phyloP scores from a whole-genome alignment of 352 stramenopile species.

The Elongisporangium undulatum region DNA sequence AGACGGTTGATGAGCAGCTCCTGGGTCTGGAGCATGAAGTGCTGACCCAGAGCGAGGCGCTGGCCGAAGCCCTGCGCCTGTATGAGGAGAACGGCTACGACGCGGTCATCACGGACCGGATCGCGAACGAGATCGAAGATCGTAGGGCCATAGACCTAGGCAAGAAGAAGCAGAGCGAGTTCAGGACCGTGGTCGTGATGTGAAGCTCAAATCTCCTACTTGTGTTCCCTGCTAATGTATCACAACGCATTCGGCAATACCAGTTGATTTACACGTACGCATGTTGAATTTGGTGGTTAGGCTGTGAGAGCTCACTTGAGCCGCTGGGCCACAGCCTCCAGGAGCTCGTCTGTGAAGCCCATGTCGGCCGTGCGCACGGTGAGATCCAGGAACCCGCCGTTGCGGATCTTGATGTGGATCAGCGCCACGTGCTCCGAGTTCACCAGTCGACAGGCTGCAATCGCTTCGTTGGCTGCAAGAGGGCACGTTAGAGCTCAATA shows the following conservation, averaged over 20 bases:
- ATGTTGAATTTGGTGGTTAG: not conserved
- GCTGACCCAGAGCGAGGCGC: not conserved
- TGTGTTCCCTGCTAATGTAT: not conserved
- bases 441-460: conserved; percentile 66
- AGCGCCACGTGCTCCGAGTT: conserved; percentile 83
- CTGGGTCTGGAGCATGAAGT: not conserved
- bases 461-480: conserved; percentile 82
- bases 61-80: not conserved
- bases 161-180: not conserved
- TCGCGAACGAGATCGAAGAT: not conserved
- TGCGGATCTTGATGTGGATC: conserved; percentile 86
- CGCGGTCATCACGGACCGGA: not conserved
- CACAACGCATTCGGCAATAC: not conserved
- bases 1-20: not conserved
- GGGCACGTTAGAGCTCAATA: not conserved
- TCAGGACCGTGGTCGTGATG: not conserved
- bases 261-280: not conserved
- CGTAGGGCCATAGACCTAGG: not conserved
- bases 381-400: conserved; percentile 75
- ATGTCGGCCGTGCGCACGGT: conserved; percentile 84
- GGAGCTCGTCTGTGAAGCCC: conserved; percentile 73
- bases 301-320: conserved; percentile 41
- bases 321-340: conserved; percentile 52
- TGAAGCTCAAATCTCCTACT: not conserved
- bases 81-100: not conserved